Base-by-base conservation (phyloP, 768 basidiomycete species). In the Suillus weaverae region DNA sequence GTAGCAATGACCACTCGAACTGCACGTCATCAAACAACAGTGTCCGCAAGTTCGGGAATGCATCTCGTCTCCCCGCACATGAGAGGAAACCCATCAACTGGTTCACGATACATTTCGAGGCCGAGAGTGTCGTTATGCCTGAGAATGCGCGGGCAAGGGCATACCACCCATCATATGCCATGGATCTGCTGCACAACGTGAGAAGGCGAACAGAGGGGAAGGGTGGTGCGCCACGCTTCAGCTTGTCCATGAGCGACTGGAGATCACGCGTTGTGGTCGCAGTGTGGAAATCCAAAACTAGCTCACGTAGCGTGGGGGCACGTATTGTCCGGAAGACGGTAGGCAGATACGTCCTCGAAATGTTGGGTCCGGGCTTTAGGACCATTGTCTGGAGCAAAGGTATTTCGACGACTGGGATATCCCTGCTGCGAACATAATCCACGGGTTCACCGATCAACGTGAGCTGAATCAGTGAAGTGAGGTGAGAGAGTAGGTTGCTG, bases 301-400 rank as follows among this genome's bases (percentile, higher is more conserved):
- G 62, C 7, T 75, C 68, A 22, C 71, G 64, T 20, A 74, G 44
- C 26, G 61, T 64, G n/a, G 75, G 75, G 13, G 73, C 67, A 39
- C 67, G 33, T 18, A 77, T 22, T 35, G 56, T 68, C 59, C 70
- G 68, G 51, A 76, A 60, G 54, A 74, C 62, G 5, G 70, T 63
- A 5, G 70, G 72, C 39, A 75, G 62, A 50, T 76, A 74, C 13
- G 59, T 41, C 41, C 73, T 74, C 10, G 75, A 76, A 30, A 75
- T 67, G 39, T 73, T 72, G 18, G 67, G 66, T 9, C 72, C 72
- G 53, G 75, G 75, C 50, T 64, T 72, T 20, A 74, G 66, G 9
- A 54, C 43, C 62, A 73, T 44, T 41, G 44, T 72, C 5, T 68
- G 67, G 32, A 74, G 61, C 22, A 69, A 69, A 13, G 65, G 66